Base-by-base conservation (phyloP, 2,329 filamentous ascomycete species). In the Corinectria fuckeliana region DNA sequence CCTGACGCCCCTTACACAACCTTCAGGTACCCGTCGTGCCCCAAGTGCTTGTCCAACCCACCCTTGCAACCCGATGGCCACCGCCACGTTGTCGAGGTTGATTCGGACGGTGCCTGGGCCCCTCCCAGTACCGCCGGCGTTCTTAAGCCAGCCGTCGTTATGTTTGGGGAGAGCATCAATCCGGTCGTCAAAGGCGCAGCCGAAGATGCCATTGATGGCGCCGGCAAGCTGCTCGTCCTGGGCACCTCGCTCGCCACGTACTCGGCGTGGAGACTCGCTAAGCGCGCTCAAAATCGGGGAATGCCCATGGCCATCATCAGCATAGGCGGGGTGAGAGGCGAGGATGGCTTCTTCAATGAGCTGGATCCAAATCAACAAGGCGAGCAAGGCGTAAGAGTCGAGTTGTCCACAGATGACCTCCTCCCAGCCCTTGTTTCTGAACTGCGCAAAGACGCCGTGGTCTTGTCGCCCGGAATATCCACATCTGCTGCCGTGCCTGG, bases 221-320 rank as follows among this genome's bases (percentile, higher is more conserved):
- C 92, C 1, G 88, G 87, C 5, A 86, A 87, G 59, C 76, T 98
- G 32, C 80, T 98, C 20, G 85, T 98, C 8, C 75, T 98, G 14
- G 95, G 93, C 4, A 97, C 92, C 32, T 97, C 92, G 61, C 82
- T 98, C 47, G 95, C 95, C 5, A 98, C 95, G 0, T 98, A 96
- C 75, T 97, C 93, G 10, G 95, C 95, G 0, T 99, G 93, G 93
- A 83, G 94, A 58, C 76, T 99, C 54, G 92, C 91, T 2, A 94
- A 93, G 78, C 82, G 89, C 59, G 95, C 94, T 26, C 89, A 90
- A 67, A 91, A 95, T 68, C 84, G 88, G 63, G 88, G 88, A 1
- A 94, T 96, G 86, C 89, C 92, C 14, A 91, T 98, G 72, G 93
- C 89, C 0, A 88, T 97, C 39, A 79, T 97, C 58, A 98, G 97